Percentiles rank a stretch among this genome's conserved stretches.
Conservation (phyloP, 345 rosid species). For the Arabis alpina region DNA sequence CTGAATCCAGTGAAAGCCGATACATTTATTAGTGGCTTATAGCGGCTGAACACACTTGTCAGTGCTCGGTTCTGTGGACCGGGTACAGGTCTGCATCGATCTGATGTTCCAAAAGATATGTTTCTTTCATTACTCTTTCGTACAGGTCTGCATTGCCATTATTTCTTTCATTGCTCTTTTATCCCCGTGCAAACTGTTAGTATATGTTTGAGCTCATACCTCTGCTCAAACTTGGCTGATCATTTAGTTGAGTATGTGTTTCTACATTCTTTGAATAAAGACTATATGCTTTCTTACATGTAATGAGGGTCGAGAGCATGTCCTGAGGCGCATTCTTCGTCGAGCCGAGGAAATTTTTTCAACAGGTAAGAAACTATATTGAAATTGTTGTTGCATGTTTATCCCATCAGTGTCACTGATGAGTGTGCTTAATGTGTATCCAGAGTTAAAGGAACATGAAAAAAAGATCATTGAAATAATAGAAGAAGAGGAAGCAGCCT, state of each 20-base stretch:
- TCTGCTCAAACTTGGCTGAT: background rate
- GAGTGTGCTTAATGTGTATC: constrained; percentile 44
- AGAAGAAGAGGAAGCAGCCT: constrained; percentile 75
- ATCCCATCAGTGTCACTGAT: background rate
- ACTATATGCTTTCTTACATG: constrained; percentile 43
- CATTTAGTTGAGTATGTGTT: background rate
- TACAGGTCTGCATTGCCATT: no score
- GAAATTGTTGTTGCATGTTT: background rate
- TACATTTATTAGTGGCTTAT: constrained; percentile 11
- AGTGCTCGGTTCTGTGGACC: constrained; percentile 23
- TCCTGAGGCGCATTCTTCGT: constrained; percentile 81
- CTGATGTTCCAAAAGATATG: constrained; percentile 25
- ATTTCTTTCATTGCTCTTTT: background rate
- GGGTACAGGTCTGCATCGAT: constrained; percentile 29
- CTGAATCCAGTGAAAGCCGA: constrained; percentile 35
- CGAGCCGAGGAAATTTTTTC: constrained; percentile 80
- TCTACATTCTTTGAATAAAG: no score
- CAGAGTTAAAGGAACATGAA: constrained; percentile 77
- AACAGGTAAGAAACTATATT: constrained; percentile 55
- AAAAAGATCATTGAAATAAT: constrained; percentile 59
- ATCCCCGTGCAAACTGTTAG: background rate
- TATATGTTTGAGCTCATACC: background rate
- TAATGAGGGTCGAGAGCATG: constrained; percentile 89
- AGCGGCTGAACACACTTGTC: constrained; percentile 22
- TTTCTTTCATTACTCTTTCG: no score